phyloP scores from a whole-genome alignment of 495 filamentous ascomycete genomes.

The Neurospora sp. region DNA sequence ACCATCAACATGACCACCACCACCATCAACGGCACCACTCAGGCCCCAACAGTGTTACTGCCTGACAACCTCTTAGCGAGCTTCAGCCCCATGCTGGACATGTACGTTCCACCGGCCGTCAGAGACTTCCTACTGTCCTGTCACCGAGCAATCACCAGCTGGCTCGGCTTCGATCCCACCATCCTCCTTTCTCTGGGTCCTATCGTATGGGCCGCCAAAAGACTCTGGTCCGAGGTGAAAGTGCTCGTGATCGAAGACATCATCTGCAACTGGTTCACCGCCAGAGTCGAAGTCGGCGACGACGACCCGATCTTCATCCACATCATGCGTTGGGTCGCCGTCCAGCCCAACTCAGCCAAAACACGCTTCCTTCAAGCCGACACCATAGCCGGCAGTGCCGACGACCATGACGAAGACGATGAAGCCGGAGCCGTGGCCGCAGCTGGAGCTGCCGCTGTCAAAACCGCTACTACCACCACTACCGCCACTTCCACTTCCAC shows the following conservation, averaged over 20 bases:
- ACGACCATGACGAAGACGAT: not conserved
- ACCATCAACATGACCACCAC: slow-evolving; percentile 19
- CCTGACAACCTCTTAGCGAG: slow-evolving; percentile 17
- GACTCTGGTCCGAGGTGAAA: slow-evolving; percentile 22
- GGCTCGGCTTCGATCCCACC: slow-evolving; percentile 30
- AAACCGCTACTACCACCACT: not conserved
- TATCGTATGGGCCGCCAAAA: slow-evolving; percentile 30
- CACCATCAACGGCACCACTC: slow-evolving; percentile 6
- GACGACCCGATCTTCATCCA: slow-evolving; percentile 52
- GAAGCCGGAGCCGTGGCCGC: not conserved
- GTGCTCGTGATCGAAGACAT: slow-evolving; percentile 10
- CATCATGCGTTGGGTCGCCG: slow-evolving; percentile 50
- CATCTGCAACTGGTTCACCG: slow-evolving; percentile 39
- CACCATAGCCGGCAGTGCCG: slow-evolving; percentile 19
- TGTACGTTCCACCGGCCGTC: slow-evolving; percentile 6
- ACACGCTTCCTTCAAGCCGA: slow-evolving; percentile 50
- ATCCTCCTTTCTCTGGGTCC: slow-evolving; percentile 25
- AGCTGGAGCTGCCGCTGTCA: not conserved
- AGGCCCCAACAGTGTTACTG: slow-evolving; percentile 3
- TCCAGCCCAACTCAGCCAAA: slow-evolving; percentile 40
- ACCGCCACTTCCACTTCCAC: not conserved
- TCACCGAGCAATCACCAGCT: slow-evolving; percentile 17
- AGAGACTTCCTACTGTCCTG: slow-evolving; percentile 12
- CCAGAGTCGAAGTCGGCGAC: slow-evolving; percentile 44
- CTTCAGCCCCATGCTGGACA: slow-evolving; percentile 18